Conservation (phyloP, 176 grass and related monocot species). For the Olyra latifolia region DNA sequence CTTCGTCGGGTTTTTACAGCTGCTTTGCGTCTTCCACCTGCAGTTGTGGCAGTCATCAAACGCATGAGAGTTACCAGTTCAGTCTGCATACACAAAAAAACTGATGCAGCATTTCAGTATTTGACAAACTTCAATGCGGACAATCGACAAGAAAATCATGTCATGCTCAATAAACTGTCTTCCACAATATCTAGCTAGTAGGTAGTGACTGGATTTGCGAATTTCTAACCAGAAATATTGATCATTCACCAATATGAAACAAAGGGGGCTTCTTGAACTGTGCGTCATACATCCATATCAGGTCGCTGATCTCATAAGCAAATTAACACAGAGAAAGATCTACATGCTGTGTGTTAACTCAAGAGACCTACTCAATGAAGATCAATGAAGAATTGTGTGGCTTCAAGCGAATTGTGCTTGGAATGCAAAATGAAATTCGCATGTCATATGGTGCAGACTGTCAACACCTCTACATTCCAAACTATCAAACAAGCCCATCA, state of each 20-base stretch:
- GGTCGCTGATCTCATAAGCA: conserved; percentile 25
- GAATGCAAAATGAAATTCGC: background rate
- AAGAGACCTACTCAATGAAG: background rate
- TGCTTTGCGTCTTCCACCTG: no score
- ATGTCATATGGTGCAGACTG: background rate
- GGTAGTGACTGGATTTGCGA: no score
- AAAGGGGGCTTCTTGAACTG: background rate
- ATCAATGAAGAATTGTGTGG: background rate
- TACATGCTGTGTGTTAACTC: background rate
- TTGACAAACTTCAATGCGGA: no score
- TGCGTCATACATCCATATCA: conserved; percentile 12
- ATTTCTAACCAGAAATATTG: no score
- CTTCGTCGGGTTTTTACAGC: no score
- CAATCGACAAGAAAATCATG: no score
- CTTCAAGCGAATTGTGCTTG: background rate
- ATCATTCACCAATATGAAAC: conserved; percentile 10
- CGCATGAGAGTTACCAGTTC: background rate
- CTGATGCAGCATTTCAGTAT: no score
- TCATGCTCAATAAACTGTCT: no score
- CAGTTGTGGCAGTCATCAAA: background rate
- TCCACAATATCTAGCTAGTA: no score
- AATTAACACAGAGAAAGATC: background rate
- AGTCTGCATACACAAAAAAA: no score
- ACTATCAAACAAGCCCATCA: background rate
- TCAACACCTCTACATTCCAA: background rate